A percentile compares a stretch with the other conserved stretches of the same genome.
Evolutionary conservation across 768 basidiomycete species (phyloP).

Genomic region (Favolaschia claudopus): DNA sequence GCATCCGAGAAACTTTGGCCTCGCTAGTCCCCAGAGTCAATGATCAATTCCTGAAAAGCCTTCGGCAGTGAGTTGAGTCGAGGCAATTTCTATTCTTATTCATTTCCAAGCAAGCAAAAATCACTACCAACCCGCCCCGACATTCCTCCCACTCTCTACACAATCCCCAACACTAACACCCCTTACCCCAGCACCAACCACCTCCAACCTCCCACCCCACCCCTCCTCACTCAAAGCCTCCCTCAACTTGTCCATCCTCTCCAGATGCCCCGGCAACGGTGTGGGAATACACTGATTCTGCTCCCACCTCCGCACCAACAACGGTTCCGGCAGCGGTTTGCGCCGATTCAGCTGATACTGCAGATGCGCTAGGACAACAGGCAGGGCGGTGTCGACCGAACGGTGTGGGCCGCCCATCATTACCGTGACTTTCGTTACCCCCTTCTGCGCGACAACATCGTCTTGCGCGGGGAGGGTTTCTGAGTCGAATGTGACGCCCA

Average conservation of each 20-base stretch:
- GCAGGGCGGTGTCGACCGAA: constrained; percentile 31
- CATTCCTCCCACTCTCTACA: constrained; percentile 73
- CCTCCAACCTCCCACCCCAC: constrained; percentile 61
- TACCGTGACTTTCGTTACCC: constrained; percentile 81
- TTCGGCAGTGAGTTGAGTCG: no score
- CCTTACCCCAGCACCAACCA: constrained; percentile 85
- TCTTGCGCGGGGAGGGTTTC: constrained; percentile 71
- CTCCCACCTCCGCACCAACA: constrained; percentile 57
- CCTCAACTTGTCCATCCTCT: constrained; percentile 69
- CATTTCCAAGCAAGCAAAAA: background rate
- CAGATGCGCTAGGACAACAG: constrained; percentile 44
- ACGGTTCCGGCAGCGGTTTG: constrained; percentile 59
- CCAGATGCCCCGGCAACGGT: constrained; percentile 72
- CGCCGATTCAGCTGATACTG: constrained; percentile 50
- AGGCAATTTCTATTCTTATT: no score
- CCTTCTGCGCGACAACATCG: constrained; percentile 28
- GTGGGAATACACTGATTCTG: constrained; percentile 83
- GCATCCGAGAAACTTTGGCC: no score
- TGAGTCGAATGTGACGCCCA: constrained; percentile 93
- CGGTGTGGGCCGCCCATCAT: constrained; percentile 89
- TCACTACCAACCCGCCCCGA: constrained; percentile 49
- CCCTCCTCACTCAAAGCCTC: constrained; percentile 44
- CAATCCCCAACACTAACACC: constrained; percentile 92
- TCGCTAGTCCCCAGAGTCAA: no score
- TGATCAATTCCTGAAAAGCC: no score